These are phyloP conservation scores for Amoebophrya sp. DNA, from an alignment of 169 alveolate genomes.

Conservation along the genomic window DNA sequence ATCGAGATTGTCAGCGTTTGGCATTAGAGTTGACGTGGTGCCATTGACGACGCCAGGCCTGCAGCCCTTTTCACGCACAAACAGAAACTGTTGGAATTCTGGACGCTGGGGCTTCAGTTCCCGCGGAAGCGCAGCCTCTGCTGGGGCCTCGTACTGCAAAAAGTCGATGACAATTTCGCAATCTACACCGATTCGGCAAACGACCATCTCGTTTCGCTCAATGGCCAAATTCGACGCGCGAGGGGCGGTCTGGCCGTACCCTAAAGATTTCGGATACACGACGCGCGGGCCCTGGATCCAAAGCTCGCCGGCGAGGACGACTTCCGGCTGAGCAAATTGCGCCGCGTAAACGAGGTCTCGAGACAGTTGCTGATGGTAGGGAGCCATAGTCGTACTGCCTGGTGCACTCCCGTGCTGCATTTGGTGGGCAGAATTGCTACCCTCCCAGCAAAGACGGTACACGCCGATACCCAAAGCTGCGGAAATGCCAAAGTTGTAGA, in stretches of 20 bases:
- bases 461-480: not conserved
- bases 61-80: not conserved
- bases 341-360: not conserved
- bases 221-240: not conserved
- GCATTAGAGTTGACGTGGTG: too few relatives aligned
- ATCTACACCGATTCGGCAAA: not conserved
- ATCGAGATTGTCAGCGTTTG: too few relatives aligned
- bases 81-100: not conserved
- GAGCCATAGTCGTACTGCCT: too few relatives aligned
- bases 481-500: not conserved
- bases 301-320: not conserved
- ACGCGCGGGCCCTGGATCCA: conserved; percentile 8
- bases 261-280: not conserved
- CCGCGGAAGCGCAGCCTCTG: not conserved
- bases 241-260: conserved; percentile 7
- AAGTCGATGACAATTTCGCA: not conserved
- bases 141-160: not conserved
- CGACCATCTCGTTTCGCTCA: conserved; percentile 11
- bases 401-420: not conserved
- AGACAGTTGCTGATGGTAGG: not conserved
- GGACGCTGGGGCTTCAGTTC: not conserved
- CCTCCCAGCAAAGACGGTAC: conserved; percentile 10
- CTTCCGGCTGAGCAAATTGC: not conserved
- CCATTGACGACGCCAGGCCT: not conserved
- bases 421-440: not conserved